phyloP scores from a whole-genome alignment of 1,139 yeast genomes.

The Zhuliangozyma parablackwelliae region DNA sequence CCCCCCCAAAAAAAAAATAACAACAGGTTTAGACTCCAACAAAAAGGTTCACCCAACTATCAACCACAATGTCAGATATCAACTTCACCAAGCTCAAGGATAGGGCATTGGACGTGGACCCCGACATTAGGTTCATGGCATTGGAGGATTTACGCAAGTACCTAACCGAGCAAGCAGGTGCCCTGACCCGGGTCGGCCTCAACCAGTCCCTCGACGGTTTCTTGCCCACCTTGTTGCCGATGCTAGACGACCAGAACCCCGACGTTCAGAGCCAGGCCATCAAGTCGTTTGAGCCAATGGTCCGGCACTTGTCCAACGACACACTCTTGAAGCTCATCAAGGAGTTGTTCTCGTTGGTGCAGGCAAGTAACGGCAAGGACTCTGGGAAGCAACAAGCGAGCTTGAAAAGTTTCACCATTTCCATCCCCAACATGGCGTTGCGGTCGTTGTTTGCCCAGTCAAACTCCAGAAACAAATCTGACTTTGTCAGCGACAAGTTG shows the following conservation, averaged over 20 bases:
- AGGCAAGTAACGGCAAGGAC: conserved; percentile 12
- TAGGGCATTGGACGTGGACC: conserved; percentile 64
- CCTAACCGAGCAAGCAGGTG: conserved; percentile 17
- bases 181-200: conserved; percentile 19
- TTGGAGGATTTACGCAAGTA: conserved; percentile 64
- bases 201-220: conserved; percentile 32
- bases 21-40: too few species aligned
- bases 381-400: background rate
- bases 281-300: conserved; percentile 46
- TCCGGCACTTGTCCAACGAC: conserved; percentile 24
- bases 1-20: too few species aligned
- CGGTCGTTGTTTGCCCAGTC: conserved; percentile 45
- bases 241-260: conserved; percentile 60
- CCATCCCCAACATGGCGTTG: conserved; percentile 68
- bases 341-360: conserved; percentile 18
- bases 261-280: conserved; percentile 82
- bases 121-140: conserved; percentile 86
- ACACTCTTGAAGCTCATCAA: conserved; percentile 21
- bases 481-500: conserved; percentile 16
- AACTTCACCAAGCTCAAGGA: conserved; percentile 32
- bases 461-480: conserved; percentile 16
- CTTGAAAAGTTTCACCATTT: conserved; percentile 46
- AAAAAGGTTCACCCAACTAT: too few species aligned
- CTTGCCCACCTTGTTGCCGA: conserved; percentile 45
- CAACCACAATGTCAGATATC: conserved; percentile 14